Evolutionary conservation across 352 stramenopile species (phyloP).

Genomic region (Phytopythium oedochilum): DNA sequence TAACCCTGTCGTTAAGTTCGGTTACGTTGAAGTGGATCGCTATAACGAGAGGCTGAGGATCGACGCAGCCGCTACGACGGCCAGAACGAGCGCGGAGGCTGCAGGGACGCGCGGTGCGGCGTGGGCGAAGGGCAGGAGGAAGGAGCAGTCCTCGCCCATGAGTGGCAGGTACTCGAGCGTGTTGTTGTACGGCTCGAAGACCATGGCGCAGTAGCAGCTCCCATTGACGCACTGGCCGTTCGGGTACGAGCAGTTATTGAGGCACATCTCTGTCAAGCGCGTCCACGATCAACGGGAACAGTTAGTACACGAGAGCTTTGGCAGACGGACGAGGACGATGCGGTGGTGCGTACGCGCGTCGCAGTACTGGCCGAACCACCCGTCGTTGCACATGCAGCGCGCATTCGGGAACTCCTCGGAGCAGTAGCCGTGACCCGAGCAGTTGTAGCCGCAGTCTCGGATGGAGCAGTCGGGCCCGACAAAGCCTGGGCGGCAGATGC

Average conservation of each 20-base stretch:
- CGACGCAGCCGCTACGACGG: constrained; percentile 10
- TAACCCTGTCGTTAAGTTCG: too few relatives aligned
- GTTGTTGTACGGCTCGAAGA: constrained; percentile 95
- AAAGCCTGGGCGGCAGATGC: constrained; percentile 93
- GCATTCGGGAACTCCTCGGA: constrained; percentile 95
- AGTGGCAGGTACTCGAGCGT: constrained; percentile 71
- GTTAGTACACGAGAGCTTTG: constrained; percentile 2
- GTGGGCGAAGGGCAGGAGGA: constrained; percentile 61
- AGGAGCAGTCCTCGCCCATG: constrained; percentile 84
- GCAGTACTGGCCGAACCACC: constrained; percentile 94
- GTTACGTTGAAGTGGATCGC: too few relatives aligned
- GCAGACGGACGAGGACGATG: too few relatives aligned
- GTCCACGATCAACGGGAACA: background rate
- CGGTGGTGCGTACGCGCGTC: constrained; percentile 50
- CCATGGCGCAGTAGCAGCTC: constrained; percentile 88
- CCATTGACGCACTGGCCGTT: constrained; percentile 92
- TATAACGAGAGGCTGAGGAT: background rate
- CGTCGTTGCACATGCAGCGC: constrained; percentile 93
- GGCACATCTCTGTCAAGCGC: constrained; percentile 73
- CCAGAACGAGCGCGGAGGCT: background rate
- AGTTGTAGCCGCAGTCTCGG: constrained; percentile 90
- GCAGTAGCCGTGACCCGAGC: constrained; percentile 93
- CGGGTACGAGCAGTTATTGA: constrained; percentile 97
- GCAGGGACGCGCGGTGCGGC: constrained; percentile 10
- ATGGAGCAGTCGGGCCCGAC: constrained; percentile 91